Evolutionary conservation across 225 moss, liverwort and hornwort species (phyloP), one percentile per base, ranked within the genome.

Genomic region (Marchantia polymorpha): DNA sequence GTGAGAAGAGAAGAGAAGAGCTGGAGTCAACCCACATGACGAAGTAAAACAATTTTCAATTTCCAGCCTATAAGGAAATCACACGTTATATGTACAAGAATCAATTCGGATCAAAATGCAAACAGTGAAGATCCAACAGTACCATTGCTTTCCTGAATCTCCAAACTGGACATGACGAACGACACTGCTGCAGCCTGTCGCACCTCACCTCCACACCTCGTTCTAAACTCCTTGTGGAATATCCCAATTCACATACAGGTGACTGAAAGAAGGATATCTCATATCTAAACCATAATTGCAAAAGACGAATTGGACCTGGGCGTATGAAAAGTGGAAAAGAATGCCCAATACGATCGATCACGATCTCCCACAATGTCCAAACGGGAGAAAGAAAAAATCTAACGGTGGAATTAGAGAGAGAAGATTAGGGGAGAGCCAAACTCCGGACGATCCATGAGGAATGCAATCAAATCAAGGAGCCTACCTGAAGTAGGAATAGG

Each of bases 21-120:
- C 27, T 65, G 65, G 68, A 69, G 68, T 47, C 39, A 46, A 69
- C 68, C 68, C 68, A 69, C 68, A 69, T 3, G 68, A 46, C 68
- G 27, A 69, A 12, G 12, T 1, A 46, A 7, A 46, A 65, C 12
- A 15, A 46, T 39, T 69, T 39, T 69, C 19, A 46, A 29, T 10
- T 25, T 29, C 4, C 12, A 29, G 1, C 9, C 26, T 39, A 65
- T 0, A 8, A 29, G 29, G 7, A 22, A 64, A 20, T 12, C 17
- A 61, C 0, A 39, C 39, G 39, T 39, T 23, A 61, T 22, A 1
- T 3, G 27, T 29, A 12, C 27, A 65, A 27, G 65, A 65, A 65
- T 26, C 27, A n/a, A 29, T 10, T 7, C 2, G 29, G 11, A 27
- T 65, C 65, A 12, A 27, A 25, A 65, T 13, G 27, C 4, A 65